A percentile compares a stretch with the other conserved stretches of the same genome.
Conservation (phyloP, 345 rosid species). For the Aquilaria malaccensis region DNA sequence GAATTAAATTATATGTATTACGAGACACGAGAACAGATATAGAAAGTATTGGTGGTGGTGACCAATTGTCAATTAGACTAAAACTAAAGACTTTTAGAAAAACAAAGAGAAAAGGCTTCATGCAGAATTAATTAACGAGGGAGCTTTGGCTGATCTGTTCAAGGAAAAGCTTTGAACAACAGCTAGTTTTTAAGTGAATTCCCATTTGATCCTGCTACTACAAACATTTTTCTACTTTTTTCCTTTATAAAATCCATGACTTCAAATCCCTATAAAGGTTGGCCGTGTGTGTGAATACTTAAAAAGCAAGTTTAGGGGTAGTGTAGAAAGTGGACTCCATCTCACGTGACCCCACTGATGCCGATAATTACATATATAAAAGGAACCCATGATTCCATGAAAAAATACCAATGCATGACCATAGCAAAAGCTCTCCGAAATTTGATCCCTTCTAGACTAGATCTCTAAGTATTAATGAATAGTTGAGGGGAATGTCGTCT, state of each 20-base stretch:
- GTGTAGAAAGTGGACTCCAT: conserved; percentile 41
- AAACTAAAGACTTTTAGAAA: too few species aligned
- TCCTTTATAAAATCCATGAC: neutral
- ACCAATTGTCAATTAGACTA: too few species aligned
- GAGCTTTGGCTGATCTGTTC: too few species aligned
- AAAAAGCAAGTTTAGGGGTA: conserved; percentile 23
- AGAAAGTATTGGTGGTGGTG: too few species aligned
- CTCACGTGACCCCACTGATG: conserved; percentile 22
- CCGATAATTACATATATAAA: conserved; percentile 19
- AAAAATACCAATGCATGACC: conserved; percentile 27
- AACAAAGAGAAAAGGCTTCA: too few species aligned
- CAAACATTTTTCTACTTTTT: neutral
- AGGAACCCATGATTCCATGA: conserved; percentile 16
- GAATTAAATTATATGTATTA: too few species aligned
- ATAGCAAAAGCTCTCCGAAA: conserved; percentile 9
- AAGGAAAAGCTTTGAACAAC: too few species aligned
- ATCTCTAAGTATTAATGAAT: conserved; percentile 4
- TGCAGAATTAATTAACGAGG: too few species aligned
- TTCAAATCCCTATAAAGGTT: neutral
- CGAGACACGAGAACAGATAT: too few species aligned
- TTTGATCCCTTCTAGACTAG: neutral
- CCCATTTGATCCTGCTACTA: conserved; percentile 5
- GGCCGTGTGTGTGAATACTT: conserved; percentile 12
- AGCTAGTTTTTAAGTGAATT: neutral
- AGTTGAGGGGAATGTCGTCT: conserved; percentile 80